phyloP scores from a whole-genome alignment of 2,329 filamentous ascomycete genomes.

The Neofusicoccum laricinum region DNA sequence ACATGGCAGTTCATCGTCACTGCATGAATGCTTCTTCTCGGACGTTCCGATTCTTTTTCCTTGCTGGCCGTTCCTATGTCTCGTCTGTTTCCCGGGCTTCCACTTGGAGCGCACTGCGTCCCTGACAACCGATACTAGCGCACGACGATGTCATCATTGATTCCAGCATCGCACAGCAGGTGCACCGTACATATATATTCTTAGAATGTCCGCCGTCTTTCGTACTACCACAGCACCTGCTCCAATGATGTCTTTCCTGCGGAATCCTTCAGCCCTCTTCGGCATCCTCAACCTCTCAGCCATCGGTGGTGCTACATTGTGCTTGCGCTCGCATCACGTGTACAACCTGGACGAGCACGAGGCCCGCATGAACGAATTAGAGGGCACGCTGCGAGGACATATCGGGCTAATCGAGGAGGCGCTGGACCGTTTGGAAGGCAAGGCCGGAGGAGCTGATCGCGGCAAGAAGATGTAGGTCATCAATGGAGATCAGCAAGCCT shows the following conservation, averaged over 20 bases:
- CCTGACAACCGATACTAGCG: background rate
- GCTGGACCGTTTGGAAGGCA: conserved; percentile 45
- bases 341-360: conserved; percentile 49
- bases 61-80: background rate
- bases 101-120: background rate
- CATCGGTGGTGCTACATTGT: conserved; percentile 24
- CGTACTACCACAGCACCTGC: background rate
- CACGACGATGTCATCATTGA: conserved; percentile 20
- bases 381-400: conserved; percentile 47
- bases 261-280: conserved; percentile 2
- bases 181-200: background rate
- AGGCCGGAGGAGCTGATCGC: conserved; percentile 31
- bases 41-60: background rate
- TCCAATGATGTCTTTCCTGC: conserved; percentile 8
- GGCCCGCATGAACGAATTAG: conserved; percentile 47
- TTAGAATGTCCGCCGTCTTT: background rate
- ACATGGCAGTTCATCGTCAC: background rate
- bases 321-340: conserved; percentile 34
- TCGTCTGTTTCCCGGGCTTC: background rate
- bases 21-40: background rate
- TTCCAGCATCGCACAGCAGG: background rate
- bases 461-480: conserved; percentile 36
- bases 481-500: background rate
- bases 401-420: conserved; percentile 48
- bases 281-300: conserved; percentile 23